Conservation (phyloP, 140 eudicot genomes). For the Senecio squalidus region DNA sequence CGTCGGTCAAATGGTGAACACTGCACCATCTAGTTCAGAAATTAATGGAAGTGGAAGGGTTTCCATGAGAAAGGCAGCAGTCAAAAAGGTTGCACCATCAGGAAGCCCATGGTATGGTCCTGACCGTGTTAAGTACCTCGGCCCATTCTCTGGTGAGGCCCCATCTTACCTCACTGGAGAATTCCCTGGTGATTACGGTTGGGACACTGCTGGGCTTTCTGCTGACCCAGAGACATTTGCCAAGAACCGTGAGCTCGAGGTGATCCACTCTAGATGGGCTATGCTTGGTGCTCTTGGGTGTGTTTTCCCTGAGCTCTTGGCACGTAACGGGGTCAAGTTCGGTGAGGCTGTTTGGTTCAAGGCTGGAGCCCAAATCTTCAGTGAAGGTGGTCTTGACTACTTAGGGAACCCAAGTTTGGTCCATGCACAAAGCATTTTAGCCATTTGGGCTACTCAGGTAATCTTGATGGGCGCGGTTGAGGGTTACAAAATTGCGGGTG, state of each 20-base stretch:
- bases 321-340: slow-evolving; percentile 51
- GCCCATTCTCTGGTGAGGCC: slow-evolving; percentile 67
- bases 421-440: slow-evolving; percentile 82
- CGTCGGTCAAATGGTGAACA: slow-evolving; percentile 39
- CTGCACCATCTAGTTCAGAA: slow-evolving; percentile 26
- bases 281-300: slow-evolving; percentile 66
- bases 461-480: slow-evolving; percentile 82
- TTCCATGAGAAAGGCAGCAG: slow-evolving; percentile 36
- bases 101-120: slow-evolving; percentile 77
- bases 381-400: slow-evolving; percentile 61
- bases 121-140: slow-evolving; percentile 68
- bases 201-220: slow-evolving; percentile 70
- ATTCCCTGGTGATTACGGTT: slow-evolving; percentile 64
- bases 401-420: slow-evolving; percentile 61
- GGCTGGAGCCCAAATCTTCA: slow-evolving; percentile 56
- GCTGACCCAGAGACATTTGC: slow-evolving; percentile 66
- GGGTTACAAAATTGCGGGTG: slow-evolving; percentile 78
- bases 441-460: slow-evolving; percentile 81
- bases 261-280: slow-evolving; percentile 58
- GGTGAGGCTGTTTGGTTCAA: slow-evolving; percentile 63
- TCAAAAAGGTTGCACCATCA: slow-evolving; percentile 34
- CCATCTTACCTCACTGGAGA: slow-evolving; percentile 61
- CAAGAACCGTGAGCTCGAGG: slow-evolving; percentile 72
- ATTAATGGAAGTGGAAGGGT: slow-evolving; percentile 22
- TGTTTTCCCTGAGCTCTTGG: slow-evolving; percentile 57